These are phyloP conservation scores for Falciphora oryzae DNA, from an alignment of 2,329 filamentous ascomycete species.

Conservation along the genomic window DNA sequence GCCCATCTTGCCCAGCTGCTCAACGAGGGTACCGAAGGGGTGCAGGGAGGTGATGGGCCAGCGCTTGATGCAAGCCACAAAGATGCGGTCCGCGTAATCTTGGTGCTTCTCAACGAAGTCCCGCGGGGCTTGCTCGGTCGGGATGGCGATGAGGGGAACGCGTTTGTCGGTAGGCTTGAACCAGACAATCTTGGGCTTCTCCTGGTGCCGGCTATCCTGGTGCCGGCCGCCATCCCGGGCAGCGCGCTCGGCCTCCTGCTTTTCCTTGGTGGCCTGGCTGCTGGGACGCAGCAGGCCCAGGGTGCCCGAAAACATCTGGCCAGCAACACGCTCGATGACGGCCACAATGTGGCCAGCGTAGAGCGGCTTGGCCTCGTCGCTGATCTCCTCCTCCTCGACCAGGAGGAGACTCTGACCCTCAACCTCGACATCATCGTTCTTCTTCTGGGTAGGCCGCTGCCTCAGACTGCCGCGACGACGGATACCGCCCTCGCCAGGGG, in stretches of 20 bases:
- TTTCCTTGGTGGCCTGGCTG: conserved; percentile 98
- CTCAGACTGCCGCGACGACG: conserved; percentile 90
- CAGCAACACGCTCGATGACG: conserved; percentile 92
- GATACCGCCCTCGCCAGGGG: conserved; percentile 72
- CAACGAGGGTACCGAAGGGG: conserved; percentile 94
- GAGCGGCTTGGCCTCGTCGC: conserved; percentile 93
- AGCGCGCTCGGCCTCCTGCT: conserved; percentile 93
- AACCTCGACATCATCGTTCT: conserved; percentile 98
- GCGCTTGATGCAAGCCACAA: conserved; percentile 97
- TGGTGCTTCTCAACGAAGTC: conserved; percentile 99
- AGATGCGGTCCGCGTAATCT: conserved; percentile 95
- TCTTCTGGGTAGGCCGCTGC: conserved; percentile 97
- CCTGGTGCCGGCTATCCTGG: conserved; percentile 78
- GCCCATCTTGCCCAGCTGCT: conserved; percentile 95
- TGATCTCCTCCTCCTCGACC: conserved; percentile 98
- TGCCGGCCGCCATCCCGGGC: conserved; percentile 77
- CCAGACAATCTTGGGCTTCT: conserved; percentile 99
- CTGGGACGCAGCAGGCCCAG: conserved; percentile 90
- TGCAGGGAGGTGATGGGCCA: conserved; percentile 99
- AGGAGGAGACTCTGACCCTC: conserved; percentile 95
- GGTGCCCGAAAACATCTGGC: conserved; percentile 98
- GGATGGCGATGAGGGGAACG: conserved; percentile 94
- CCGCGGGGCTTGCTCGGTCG: conserved; percentile 92
- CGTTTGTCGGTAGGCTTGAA: conserved; percentile 99
- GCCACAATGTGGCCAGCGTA: conserved; percentile 97